Base-by-base conservation (phyloP, 441 rosid genomes). In the Biscutella laevigata region DNA sequence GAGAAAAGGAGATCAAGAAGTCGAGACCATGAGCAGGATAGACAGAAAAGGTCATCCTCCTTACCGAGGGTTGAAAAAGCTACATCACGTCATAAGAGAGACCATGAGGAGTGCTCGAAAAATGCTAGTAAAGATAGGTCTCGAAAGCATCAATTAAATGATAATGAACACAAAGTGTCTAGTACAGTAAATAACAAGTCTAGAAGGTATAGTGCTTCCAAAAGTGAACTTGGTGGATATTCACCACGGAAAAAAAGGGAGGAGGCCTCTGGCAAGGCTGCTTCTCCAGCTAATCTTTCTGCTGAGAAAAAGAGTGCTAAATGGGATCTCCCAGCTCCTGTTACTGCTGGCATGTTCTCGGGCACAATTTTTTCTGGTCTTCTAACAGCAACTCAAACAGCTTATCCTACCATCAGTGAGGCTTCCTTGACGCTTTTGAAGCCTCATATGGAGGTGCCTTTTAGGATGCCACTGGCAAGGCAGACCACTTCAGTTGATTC, bases 211-310 rank as follows among this genome's bases (percentile, higher is more conserved):
- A 69, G 66, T 61, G 70, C 70, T 38, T 73, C 76, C 53, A 57
- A 64, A 14, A 91, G 96, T 67, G 82, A 91, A 42, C 86, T 91
- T 56, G 95, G 96, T 59, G 95, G 96, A 50, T 88, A 88, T 71
- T 88, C 95, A 12, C 96, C 98, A 16, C 80, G 94, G 69, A 88
- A 83, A 76, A 83, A 91, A 62, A 88, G 75, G 71, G 71, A 70
- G 40, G 84, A 80, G 51, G 71, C 74, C 34, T 74, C 78, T 70
- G 66, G 50, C 57, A 83, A 75, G 82, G 81, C 82, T 46, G 84
- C 83, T 56, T 81, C 96, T 32, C 95, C 91, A 28, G 33, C 73
- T 58, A 81, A 73, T 58, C 80, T 58, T 35, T 75, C 89, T n/a
- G 80, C 88, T 8, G 94, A 82, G 72, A 85, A 83, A 72, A 83